Base-by-base conservation (phyloP, 805 yeast genomes). In the Lipomyces starkeyi region DNA sequence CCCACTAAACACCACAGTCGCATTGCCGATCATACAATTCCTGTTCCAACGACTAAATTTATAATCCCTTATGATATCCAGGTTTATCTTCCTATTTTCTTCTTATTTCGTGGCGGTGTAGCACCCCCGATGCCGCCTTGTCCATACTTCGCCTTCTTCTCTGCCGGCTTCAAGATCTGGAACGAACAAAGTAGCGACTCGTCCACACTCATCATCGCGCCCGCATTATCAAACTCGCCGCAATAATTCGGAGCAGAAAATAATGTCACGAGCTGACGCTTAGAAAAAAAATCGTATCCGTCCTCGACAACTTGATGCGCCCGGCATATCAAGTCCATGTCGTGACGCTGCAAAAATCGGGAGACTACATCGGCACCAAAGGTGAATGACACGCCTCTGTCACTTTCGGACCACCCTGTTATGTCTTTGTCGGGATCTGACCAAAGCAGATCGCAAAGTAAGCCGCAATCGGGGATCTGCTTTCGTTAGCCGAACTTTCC, bases 221-320 rank as follows among this genome's bases (percentile, higher is more conserved):
- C 99, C 1, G 98, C 98, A 78, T 94, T 94, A 80, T 94, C 99
- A 79, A 94, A 94, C 81, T 94, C 98, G 76, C 99, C 98, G 86
- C 98, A 94, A 58, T 71, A 71, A 81, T 94, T 94, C 75, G 99
- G 99, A 66, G 98, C 98, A 64, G 95, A 88, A 80, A 94, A 94
- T 73, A 94, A 84, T 40, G 99, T 94, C 60, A 94, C 98, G 78
- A 94, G 85, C 81, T 94, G 98, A 78, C 99, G 89, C 80, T 94
- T 94, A 73, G 95, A 87, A 81, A 94, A 94, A 79, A 94, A 94
- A 83, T 94, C 98, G 80, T 95, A 94, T 74, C 99, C 99, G 81
- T 94, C 99, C 83, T 94, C 98, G 68, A 94, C 98, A 72, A 94
- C 99, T 83, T 94, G 98, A 84, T 94, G 99, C 59, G 98, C 98